These are phyloP conservation scores for Aspergillus costaricaensis DNA, from an alignment of 2,329 filamentous ascomycete species.

Conservation along the genomic window DNA sequence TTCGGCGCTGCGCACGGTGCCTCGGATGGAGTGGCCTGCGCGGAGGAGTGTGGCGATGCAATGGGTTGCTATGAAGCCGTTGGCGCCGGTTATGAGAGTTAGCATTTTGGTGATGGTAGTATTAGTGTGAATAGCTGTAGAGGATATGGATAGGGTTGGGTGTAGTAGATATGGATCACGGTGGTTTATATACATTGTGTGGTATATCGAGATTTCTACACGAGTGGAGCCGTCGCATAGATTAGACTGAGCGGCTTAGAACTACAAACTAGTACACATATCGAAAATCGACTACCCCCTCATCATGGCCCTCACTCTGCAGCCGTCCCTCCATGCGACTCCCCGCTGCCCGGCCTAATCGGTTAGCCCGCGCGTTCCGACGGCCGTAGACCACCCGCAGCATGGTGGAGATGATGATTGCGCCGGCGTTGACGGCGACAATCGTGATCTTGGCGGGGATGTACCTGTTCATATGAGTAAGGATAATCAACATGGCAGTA, in stretches of 20 bases:
- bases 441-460: slow-evolving; percentile 43
- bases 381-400: slow-evolving; percentile 29
- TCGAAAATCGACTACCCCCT: slow-evolving; percentile 30
- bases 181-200: too few relatives aligned
- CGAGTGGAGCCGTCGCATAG: too few relatives aligned
- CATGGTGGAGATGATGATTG: slow-evolving; percentile 28
- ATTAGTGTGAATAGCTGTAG: too few relatives aligned
- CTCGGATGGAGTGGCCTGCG: slow-evolving; percentile 20
- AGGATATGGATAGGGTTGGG: too few relatives aligned
- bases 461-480: slow-evolving; percentile 18
- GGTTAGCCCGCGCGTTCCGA: slow-evolving; percentile 29
- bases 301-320: slow-evolving; percentile 23
- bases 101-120: too few relatives aligned
- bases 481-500: not conserved
- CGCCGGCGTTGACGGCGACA: slow-evolving; percentile 35
- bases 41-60: slow-evolving; percentile 23
- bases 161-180: too few relatives aligned
- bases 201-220: too few relatives aligned
- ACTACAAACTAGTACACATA: slow-evolving; percentile 30
- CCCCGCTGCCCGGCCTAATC: too few relatives aligned
- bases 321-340: too few relatives aligned
- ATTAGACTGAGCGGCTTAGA: too few relatives aligned
- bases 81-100: slow-evolving; percentile 26
- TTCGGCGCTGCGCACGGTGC: slow-evolving; percentile 15
- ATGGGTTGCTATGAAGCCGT: slow-evolving; percentile 29